Conservation (phyloP, 345 rosid species). For the Gossypium australe region DNA sequence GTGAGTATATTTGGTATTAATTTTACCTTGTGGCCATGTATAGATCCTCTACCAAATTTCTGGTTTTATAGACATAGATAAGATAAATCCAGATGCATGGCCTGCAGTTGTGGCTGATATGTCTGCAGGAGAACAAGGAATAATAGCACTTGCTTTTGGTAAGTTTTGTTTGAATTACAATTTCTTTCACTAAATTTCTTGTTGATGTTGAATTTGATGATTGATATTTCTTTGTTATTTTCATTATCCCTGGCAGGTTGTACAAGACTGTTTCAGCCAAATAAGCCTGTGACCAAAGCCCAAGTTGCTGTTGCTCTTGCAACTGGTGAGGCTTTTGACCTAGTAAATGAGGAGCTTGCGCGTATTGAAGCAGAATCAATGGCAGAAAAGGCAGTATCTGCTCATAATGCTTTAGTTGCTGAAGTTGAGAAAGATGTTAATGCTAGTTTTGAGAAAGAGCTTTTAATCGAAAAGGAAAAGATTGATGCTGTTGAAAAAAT, state of each 20-base stretch:
- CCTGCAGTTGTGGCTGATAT: slow-evolving; percentile 90
- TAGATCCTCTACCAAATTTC: slow-evolving; percentile 66
- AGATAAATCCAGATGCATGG: slow-evolving; percentile 86
- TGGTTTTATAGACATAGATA: slow-evolving; percentile 78
- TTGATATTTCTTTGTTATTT: slow-evolving; percentile 5
- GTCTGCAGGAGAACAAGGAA: slow-evolving; percentile 81
- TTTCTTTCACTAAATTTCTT: slow-evolving; percentile 10
- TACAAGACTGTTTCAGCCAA: slow-evolving; percentile 86
- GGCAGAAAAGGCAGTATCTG: slow-evolving; percentile 82
- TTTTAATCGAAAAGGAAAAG: slow-evolving; percentile 60
- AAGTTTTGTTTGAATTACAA: slow-evolving; percentile 26
- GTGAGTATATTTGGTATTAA: slow-evolving; percentile 2
- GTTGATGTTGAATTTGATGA: slow-evolving; percentile 17
- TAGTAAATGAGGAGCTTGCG: slow-evolving; percentile 79
- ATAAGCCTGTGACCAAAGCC: slow-evolving; percentile 93
- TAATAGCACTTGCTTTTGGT: slow-evolving; percentile 88
- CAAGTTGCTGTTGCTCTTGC: slow-evolving; percentile 90
- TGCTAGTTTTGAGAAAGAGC: slow-evolving; percentile 70
- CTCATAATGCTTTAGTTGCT: slow-evolving; percentile 69
- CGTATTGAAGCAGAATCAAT: slow-evolving; percentile 88
- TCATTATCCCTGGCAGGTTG: slow-evolving; percentile 43
- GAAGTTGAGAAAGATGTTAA: slow-evolving; percentile 81
- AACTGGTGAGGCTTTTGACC: slow-evolving; percentile 67
- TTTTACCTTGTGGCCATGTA: slow-evolving; percentile 8
- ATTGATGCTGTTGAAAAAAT: slow-evolving; percentile 64